phyloP scores from a whole-genome alignment of 371 early-diverging fungal genomes.

The Mucor racemosus region DNA sequence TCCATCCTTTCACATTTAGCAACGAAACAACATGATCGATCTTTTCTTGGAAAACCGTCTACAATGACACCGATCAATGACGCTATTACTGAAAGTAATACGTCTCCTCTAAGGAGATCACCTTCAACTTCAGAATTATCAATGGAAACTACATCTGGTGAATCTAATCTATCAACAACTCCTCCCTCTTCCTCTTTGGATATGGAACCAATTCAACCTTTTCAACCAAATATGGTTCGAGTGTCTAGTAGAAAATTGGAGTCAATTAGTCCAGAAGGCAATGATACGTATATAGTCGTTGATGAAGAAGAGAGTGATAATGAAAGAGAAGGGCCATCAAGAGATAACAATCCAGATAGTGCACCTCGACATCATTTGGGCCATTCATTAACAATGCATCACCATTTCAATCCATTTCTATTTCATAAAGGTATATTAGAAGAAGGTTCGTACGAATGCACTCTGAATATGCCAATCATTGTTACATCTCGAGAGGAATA shows the following conservation, averaged over 20 bases:
- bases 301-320: neutral
- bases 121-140: neutral
- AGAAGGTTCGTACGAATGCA: conserved; percentile 17
- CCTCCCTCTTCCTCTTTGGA: neutral
- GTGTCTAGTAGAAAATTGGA: neutral
- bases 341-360: neutral
- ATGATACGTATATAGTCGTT: neutral
- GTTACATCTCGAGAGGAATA: conserved; percentile 30
- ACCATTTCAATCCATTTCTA: conserved; percentile 16
- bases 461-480: conserved; percentile 15
- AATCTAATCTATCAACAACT: neutral
- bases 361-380: neutral
- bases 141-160: neutral
- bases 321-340: neutral
- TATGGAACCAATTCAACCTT: neutral
- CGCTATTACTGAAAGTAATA: neutral
- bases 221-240: neutral
- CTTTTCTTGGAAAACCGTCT: neutral
- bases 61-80: neutral
- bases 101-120: neutral
- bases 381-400: conserved; percentile 8
- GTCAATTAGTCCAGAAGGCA: neutral
- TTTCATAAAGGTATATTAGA: neutral
- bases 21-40: neutral
- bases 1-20: conserved; percentile 11